Percentiles rank a stretch among this genome's conserved stretches.
These are phyloP conservation scores for Chernovozyma aurita DNA, from an alignment of 1,139 yeast genomes.

Conservation along the genomic window DNA sequence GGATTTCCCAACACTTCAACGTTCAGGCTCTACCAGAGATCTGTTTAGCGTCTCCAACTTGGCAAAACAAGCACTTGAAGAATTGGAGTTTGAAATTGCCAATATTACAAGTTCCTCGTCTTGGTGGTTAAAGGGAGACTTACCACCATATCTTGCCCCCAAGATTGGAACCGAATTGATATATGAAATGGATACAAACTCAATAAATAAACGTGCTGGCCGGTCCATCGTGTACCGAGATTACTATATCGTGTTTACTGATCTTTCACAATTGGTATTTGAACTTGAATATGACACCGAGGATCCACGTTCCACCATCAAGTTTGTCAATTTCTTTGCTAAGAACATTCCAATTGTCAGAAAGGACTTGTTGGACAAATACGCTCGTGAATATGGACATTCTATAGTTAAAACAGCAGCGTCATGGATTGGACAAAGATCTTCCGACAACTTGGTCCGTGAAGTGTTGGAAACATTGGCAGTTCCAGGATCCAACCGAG, in stretches of 20 bases:
- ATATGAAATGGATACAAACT: constrained; percentile 63
- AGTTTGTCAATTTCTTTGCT: constrained; percentile 36
- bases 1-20: too few species aligned
- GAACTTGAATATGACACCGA: constrained; percentile 52
- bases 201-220: constrained; percentile 55
- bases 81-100: constrained; percentile 29
- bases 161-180: constrained; percentile 46
- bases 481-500: too few species aligned
- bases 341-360: constrained; percentile 47
- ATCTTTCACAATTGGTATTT: constrained; percentile 63
- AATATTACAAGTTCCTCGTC: constrained; percentile 30
- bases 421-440: constrained; percentile 23
- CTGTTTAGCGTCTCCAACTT: too few species aligned
- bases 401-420: constrained; percentile 40
- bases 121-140: constrained; percentile 65
- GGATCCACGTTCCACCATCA: constrained; percentile 53
- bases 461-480: too few species aligned
- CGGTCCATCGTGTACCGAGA: constrained; percentile 51
- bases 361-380: constrained; percentile 46
- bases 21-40: too few species aligned
- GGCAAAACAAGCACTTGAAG: constrained; percentile 16
- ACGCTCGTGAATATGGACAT: constrained; percentile 44
- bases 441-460: constrained; percentile 24
- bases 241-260: constrained; percentile 69
- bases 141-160: constrained; percentile 53